Evolutionary conservation across 78 protist genomes (phyloP).

Genomic region (Chrysochromulina tobinii): DNA sequence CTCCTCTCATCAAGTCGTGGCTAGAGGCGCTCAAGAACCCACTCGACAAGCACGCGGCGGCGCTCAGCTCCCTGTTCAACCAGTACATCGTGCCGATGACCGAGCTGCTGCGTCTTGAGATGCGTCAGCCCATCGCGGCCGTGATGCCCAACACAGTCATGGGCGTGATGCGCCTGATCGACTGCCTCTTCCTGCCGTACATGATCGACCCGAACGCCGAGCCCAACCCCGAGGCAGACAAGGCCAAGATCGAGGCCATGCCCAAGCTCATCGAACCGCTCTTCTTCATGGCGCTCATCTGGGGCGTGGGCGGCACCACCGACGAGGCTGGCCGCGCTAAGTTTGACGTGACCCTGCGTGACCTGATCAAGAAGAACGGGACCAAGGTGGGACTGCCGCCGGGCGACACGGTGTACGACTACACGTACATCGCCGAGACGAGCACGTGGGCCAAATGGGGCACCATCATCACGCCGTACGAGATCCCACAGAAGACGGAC

Average conservation of each 20-base stretch:
- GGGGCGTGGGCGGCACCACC: conserved; percentile 71
- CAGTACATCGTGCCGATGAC: neutral
- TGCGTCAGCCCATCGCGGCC: conserved; percentile 48
- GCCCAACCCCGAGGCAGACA: neutral
- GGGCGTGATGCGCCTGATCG: conserved; percentile 52
- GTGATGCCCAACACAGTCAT: conserved; percentile 38
- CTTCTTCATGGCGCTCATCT: conserved; percentile 63
- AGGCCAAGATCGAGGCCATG: neutral
- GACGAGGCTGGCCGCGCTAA: conserved; percentile 29
- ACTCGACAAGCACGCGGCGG: neutral
- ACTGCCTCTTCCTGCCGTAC: conserved; percentile 44
- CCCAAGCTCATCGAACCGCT: neutral
- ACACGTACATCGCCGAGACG: conserved; percentile 7
- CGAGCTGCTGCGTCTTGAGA: neutral
- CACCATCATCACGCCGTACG: neutral
- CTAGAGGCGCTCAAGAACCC: neutral
- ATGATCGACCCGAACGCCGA: neutral
- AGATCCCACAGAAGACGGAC: neutral
- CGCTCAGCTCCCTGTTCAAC: conserved; percentile 29
- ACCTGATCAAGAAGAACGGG: neutral
- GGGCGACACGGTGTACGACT: conserved; percentile 42
- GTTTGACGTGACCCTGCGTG: conserved; percentile 42
- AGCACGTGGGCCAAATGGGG: conserved; percentile 35
- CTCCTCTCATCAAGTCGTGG: conserved; percentile 9
- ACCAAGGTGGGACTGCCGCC: neutral